Evolutionary conservation across 352 stramenopile genomes (phyloP), one percentile per base, ranked within the genome.

Genomic region (Pythium folliculosum): DNA sequence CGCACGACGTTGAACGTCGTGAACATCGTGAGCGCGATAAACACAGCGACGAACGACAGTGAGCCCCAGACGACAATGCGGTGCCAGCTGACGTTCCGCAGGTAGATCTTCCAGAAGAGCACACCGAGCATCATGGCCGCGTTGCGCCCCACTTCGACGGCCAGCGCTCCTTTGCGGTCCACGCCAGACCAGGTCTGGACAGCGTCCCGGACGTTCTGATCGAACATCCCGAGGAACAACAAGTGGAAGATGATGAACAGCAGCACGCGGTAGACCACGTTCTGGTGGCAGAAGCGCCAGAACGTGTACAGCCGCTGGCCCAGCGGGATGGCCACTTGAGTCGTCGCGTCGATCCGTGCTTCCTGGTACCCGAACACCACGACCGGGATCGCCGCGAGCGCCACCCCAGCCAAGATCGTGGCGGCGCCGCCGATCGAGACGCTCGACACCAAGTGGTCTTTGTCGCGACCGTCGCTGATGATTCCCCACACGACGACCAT

Each of bases 241-340:
- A 77, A 64, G 45, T 81, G 69, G 12, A 79, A 45, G 48, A 79
- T 66, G 14, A 84, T 56, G 62, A 89, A 90, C 14, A 81, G 57
- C 22, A 90, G 47, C 21, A 86, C 71, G 12, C 77, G 78, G 70
- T 77, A 81, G 17, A 83, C 79, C 12, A 86, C 67, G 22, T 88
- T 80, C 32, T 87, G 72, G 30, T 84, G 76, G 47, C 71, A 82
- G 21, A 88, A 77, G 49, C 68, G 66, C 75, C 81, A 82, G n/a
- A 90, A 56, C 22, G 84, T 76, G 7, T 53, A 30, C 7, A 82
- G 48, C 1, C 73, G 74, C 1, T 60, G 53, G 50, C 44, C 13
- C 1, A 65, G 5, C 0, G 49, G 8, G 22, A 60, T 52, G 54
- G 0, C 4, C 8, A 21, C 21, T 21, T 14, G 37, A 4, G 37